Conservation (phyloP, 495 filamentous ascomycete genomes). For the Neurospora discreta region DNA sequence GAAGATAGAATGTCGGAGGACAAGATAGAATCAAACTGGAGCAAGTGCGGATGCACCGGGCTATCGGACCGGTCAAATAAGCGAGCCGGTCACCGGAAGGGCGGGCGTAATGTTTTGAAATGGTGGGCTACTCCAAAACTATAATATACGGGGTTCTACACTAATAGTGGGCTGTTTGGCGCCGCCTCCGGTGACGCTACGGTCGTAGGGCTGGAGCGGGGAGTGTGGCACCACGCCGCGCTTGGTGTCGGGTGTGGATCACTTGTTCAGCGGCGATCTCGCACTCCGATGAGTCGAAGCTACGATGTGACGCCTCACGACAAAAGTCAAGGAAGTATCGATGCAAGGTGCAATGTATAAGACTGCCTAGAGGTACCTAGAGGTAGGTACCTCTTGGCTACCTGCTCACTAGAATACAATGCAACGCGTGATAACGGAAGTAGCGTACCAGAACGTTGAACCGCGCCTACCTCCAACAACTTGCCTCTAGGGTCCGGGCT, state of each 20-base stretch:
- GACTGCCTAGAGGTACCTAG: no score
- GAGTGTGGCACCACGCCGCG: neutral
- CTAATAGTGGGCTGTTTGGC: neutral
- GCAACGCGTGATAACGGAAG: neutral
- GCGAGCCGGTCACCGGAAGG: neutral
- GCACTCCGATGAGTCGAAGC: neutral
- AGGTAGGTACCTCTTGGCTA: no score
- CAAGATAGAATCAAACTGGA: neutral
- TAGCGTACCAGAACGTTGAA: neutral
- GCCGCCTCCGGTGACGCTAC: neutral
- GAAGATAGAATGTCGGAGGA: neutral
- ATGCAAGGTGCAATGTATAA: no score
- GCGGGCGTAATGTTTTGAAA: neutral
- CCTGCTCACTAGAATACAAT: neutral
- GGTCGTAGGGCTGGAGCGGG: neutral
- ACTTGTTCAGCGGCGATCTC: neutral
- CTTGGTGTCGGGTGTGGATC: neutral
- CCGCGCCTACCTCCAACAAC: neutral
- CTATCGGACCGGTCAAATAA: neutral
- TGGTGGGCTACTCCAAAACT: no score
- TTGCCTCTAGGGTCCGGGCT: neutral
- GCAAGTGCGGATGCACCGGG: neutral
- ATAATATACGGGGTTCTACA: neutral
- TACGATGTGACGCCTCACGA: neutral
- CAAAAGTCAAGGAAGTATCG: neutral